phyloP scores from a whole-genome alignment of 208 protist genomes.

The Trypanosoma lewisi region DNA sequence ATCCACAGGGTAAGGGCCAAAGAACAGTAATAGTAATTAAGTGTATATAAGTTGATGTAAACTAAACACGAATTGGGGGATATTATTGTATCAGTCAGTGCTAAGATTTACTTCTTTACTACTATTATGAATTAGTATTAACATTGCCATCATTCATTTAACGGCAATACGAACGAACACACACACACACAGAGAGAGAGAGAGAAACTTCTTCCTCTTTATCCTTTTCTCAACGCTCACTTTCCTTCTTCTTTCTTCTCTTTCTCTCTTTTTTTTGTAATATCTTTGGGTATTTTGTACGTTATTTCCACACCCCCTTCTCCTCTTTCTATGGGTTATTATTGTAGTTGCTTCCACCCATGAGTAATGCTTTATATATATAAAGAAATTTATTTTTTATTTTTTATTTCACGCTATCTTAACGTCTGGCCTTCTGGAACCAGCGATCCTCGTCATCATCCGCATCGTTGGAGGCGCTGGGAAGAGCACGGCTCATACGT shows the following conservation, averaged over 20 bases:
- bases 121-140: not conserved
- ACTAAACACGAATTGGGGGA: too few species aligned
- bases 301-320: not conserved
- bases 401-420: not conserved
- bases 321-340: not conserved
- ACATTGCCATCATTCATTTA: not conserved
- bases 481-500: conserved; percentile 14
- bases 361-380: not conserved
- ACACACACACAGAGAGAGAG: too few species aligned
- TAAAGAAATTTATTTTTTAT: not conserved
- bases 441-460: conserved; percentile 20
- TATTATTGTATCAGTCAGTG: too few species aligned
- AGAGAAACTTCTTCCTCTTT: not conserved
- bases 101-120: not conserved
- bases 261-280: not conserved
- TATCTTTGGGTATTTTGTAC: not conserved
- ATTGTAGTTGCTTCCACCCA: not conserved
- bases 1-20: too few species aligned
- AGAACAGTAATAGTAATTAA: too few species aligned
- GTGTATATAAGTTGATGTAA: too few species aligned
- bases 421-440: conserved; percentile 21
- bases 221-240: not conserved
- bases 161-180: too few species aligned
- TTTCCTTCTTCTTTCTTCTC: not conserved
- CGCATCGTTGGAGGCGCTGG: not conserved